Base-by-base conservation (phyloP, 1,284 basidiomycete species). In the Tilletia walkeri region DNA sequence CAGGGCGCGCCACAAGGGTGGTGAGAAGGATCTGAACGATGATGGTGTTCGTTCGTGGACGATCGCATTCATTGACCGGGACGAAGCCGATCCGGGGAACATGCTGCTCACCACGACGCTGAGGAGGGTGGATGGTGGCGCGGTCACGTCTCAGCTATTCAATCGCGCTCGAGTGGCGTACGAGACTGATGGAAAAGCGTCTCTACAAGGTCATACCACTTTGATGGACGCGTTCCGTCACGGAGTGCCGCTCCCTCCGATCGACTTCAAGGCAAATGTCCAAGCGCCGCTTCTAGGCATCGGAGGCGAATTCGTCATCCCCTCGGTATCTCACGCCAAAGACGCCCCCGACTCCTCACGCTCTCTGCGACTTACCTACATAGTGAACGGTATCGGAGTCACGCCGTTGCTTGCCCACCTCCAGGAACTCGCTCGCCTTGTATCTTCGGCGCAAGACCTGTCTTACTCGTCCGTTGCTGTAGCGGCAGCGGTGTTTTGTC, bases 1-100 rank as follows among this genome's bases (percentile, higher is more conserved):
- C 67, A 76, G 74, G 75, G 70, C 72, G 20, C 69, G 72, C 18
- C 71, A 71, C n/a, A 30, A 20, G 12, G 72, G 72, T 3, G 75
- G 75, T 6, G 75, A 76, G 36, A 67, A 70, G 38, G 75, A 76
- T 49, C 67, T 76, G 12, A 76, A 76, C 65, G 75, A 76, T 49
- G 39, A 63, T 2, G 75, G 75, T 9, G 49, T 74, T 16, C 53
- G 75, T 0, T 72, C 72, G 2, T 76, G 75, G 75, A 76, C 71
- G 38, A 74, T 76, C n/a, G 16, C 38, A 20, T 72, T 71, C 3
- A 24, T 48, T 6, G 69, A 69, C 3, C 71, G 70, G 1, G 63
- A 65, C 54, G 20, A 20, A 24, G 54, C 20, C 3, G 20, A 34
- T 34, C 41, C 41, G 6, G 41, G 14, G 9, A 9, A 20, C 38